A percentile compares a stretch with the other conserved stretches of the same genome.
Evolutionary conservation across 495 filamentous ascomycete species (phyloP).

Genomic region (Penicillium flavigenum): DNA sequence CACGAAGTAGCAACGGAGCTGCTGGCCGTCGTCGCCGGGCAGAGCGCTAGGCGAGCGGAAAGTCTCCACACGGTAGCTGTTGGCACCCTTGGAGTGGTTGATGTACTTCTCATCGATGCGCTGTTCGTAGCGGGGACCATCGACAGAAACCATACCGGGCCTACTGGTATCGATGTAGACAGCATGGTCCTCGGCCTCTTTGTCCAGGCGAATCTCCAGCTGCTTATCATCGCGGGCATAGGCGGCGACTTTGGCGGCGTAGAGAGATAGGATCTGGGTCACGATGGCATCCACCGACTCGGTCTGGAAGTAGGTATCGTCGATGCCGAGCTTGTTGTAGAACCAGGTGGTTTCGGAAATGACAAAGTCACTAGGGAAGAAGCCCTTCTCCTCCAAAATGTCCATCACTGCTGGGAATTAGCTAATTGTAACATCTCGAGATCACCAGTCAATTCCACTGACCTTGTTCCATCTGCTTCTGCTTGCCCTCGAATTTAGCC

Average conservation of each 20-base stretch:
- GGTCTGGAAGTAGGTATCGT: conserved; percentile 98
- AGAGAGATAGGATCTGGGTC: conserved; percentile 91
- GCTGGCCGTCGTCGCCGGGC: conserved; percentile 73
- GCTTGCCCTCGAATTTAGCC: conserved; percentile 91
- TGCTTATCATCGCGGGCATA: conserved; percentile 91
- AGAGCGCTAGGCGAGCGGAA: conserved; percentile 77
- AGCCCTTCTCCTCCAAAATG: conserved; percentile 70
- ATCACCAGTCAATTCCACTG: conserved; percentile 26
- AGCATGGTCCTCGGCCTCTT: conserved; percentile 91
- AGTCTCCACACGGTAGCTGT: conserved; percentile 89
- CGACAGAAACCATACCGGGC: conserved; percentile 71
- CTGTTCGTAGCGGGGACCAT: conserved; percentile 87
- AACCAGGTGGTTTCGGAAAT: conserved; percentile 90
- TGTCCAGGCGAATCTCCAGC: conserved; percentile 90
- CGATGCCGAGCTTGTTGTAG: conserved; percentile 94
- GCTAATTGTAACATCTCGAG: neutral
- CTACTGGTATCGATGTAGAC: conserved; percentile 98
- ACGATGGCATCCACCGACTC: conserved; percentile 85
- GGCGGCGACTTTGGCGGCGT: conserved; percentile 95
- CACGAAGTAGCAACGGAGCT: conserved; percentile 96
- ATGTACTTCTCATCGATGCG: conserved; percentile 94
- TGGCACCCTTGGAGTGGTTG: conserved; percentile 61
- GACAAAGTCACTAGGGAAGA: conserved; percentile 82
- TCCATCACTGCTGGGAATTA: conserved; percentile 60
- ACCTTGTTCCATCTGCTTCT: conserved; percentile 90